These are phyloP conservation scores for Themeda triandra DNA, from an alignment of 176 grass and related monocot species.

Conservation along the genomic window DNA sequence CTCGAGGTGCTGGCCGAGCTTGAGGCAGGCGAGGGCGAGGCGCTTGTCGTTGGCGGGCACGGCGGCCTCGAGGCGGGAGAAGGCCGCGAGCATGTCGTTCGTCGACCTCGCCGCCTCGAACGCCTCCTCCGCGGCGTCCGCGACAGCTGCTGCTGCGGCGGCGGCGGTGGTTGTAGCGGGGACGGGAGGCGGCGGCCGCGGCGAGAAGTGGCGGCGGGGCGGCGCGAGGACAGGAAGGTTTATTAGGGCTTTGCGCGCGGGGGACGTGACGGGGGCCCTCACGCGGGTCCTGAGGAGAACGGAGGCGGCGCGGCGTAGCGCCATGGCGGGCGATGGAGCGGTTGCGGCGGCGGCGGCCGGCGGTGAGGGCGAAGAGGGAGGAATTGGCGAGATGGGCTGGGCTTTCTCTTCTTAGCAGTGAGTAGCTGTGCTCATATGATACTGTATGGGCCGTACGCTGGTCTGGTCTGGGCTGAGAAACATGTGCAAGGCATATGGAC, in stretches of 20 bases:
- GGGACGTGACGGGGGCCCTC: not conserved
- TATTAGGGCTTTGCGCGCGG: constrained; percentile 14
- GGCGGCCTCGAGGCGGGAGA: constrained; percentile 52
- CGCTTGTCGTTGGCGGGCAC: constrained; percentile 53
- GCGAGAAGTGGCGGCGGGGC: constrained; percentile 45
- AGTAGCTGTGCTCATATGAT: not conserved
- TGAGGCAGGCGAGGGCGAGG: constrained; percentile 91
- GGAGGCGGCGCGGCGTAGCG: constrained; percentile 35
- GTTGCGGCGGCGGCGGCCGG: not conserved
- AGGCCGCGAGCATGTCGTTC: constrained; percentile 51
- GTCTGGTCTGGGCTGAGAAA: not conserved
- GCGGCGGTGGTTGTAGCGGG: not conserved
- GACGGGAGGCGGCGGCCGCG: constrained; percentile 18
- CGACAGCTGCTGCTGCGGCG: not conserved
- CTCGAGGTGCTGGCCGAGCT: constrained; percentile 95
- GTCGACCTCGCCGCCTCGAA: constrained; percentile 70
- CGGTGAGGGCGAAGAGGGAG: not conserved
- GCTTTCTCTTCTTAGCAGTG: not conserved
- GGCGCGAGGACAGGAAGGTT: constrained; percentile 1
- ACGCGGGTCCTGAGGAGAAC: constrained; percentile 29
- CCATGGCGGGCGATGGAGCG: constrained; percentile 25
- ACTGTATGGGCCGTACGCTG: not conserved
- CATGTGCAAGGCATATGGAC: not conserved
- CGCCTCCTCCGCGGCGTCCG: constrained; percentile 49
- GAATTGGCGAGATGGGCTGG: not conserved